phyloP scores from a whole-genome alignment of 495 filamentous ascomycete genomes.

The Tuber melanosporum region DNA sequence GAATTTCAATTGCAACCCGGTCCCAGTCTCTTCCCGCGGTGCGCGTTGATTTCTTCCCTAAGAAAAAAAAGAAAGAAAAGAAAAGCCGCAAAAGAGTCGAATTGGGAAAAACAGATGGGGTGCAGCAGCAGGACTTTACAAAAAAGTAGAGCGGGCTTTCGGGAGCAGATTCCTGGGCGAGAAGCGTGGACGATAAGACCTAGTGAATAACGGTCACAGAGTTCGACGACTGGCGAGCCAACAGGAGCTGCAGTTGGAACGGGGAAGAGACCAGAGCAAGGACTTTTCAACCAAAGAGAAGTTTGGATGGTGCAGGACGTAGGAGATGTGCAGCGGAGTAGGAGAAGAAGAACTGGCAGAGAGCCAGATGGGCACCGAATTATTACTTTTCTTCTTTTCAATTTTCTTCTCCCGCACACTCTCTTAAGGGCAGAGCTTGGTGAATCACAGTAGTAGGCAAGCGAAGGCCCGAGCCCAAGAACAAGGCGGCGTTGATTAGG shows the following conservation, averaged over 20 bases:
- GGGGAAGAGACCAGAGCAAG: neutral
- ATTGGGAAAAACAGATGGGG: neutral
- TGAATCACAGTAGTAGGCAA: neutral
- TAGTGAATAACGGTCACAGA: neutral
- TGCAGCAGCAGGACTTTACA: neutral
- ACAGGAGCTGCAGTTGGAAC: neutral
- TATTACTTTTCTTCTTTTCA: neutral
- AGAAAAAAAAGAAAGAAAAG: conserved; percentile 11
- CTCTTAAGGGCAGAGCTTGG: neutral
- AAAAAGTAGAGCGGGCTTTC: neutral
- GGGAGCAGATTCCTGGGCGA: conserved; percentile 6
- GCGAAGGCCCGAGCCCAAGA: neutral
- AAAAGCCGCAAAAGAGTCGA: conserved; percentile 4
- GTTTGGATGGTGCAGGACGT: neutral
- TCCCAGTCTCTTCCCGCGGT: neutral
- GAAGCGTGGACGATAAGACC: neutral
- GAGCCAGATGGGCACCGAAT: neutral
- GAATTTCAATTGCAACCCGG: neutral
- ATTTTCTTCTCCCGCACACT: neutral
- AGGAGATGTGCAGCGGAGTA: neutral
- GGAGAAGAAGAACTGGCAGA: neutral
- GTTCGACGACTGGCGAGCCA: neutral
- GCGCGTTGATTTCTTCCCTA: conserved; percentile 4
- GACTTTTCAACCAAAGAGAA: neutral
- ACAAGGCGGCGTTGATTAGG: neutral